Conservation (phyloP, 2,329 filamentous ascomycete genomes). For the Nothophoma quercina region DNA sequence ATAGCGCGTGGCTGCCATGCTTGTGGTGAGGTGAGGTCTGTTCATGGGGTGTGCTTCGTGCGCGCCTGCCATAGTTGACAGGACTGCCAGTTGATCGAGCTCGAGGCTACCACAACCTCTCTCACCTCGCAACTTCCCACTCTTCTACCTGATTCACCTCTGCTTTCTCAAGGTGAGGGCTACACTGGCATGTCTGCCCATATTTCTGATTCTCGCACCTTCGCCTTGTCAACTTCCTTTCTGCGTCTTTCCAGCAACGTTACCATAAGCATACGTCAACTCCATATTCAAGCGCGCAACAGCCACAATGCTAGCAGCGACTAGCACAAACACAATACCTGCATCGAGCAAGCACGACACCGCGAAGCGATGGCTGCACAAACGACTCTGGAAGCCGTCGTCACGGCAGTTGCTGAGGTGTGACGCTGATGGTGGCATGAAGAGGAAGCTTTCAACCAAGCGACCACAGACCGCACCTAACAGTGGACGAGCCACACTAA, state of each 20-base stretch:
- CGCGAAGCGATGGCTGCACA: conserved; percentile 38
- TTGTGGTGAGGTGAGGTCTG: not conserved
- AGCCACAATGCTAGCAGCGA: conserved; percentile 31
- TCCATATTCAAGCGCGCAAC: conserved; percentile 18
- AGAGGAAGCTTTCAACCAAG: conserved; percentile 16
- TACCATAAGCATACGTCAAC: conserved; percentile 25
- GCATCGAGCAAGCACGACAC: conserved; percentile 23
- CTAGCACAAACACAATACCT: conserved; percentile 25
- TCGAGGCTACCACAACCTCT: not conserved
- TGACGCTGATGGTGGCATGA: conserved; percentile 4
- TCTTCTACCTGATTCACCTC: not conserved
- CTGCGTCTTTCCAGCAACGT: conserved; percentile 10
- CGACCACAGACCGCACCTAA: conserved; percentile 40
- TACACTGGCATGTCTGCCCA: not conserved
- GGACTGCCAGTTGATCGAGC: conserved; percentile 8
- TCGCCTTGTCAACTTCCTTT: not conserved
- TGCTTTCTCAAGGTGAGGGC: not conserved
- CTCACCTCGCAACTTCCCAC: not conserved
- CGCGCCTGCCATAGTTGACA: not conserved
- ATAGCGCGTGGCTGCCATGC: not conserved
- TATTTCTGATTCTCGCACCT: not conserved
- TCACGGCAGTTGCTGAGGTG: conserved; percentile 23
- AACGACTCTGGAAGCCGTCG: conserved; percentile 30
- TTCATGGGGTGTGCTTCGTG: not conserved
- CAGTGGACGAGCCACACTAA: not conserved